phyloP scores from a whole-genome alignment of 2,329 filamentous ascomycete species.

The Albifimbria verrucaria region DNA sequence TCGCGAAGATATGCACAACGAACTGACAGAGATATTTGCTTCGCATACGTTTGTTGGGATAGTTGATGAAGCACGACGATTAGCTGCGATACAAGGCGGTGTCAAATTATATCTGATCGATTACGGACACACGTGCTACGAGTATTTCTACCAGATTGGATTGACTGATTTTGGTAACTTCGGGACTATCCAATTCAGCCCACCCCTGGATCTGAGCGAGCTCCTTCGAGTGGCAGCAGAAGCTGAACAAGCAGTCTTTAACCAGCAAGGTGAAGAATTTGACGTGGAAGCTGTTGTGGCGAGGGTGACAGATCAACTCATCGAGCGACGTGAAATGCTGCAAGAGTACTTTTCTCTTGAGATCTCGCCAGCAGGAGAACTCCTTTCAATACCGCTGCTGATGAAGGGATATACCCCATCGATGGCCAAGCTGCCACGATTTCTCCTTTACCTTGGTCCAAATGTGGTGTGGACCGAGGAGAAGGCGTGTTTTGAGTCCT shows the following conservation, averaged over 20 bases:
- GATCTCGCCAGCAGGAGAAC: slow-evolving; percentile 72
- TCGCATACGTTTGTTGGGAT: slow-evolving; percentile 91
- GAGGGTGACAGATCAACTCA: slow-evolving; percentile 63
- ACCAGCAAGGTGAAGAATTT: slow-evolving; percentile 50
- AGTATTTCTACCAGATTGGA: slow-evolving; percentile 94
- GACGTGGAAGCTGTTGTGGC: slow-evolving; percentile 65
- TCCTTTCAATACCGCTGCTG: slow-evolving; percentile 77
- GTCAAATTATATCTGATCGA: slow-evolving; percentile 91
- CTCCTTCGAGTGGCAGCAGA: slow-evolving; percentile 72
- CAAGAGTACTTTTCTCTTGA: slow-evolving; percentile 89
- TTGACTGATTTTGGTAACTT: slow-evolving; percentile 97
- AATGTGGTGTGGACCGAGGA: slow-evolving; percentile 85
- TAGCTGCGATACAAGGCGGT: slow-evolving; percentile 90
- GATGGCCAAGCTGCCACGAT: slow-evolving; percentile 81
- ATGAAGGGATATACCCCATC: slow-evolving; percentile 86
- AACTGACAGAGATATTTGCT: slow-evolving; percentile 81
- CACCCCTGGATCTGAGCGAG: slow-evolving; percentile 67
- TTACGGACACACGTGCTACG: slow-evolving; percentile 80
- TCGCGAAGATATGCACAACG: slow-evolving; percentile 76
- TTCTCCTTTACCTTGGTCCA: slow-evolving; percentile 83
- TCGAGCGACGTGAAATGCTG: slow-evolving; percentile 80
- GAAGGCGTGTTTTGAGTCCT: slow-evolving; percentile 78
- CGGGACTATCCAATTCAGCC: slow-evolving; percentile 75
- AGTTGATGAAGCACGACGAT: slow-evolving; percentile 79
- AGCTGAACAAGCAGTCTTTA: slow-evolving; percentile 54